Conservation (phyloP, 148 eudicot genomes). For the Rhododendron kiyosumense region DNA sequence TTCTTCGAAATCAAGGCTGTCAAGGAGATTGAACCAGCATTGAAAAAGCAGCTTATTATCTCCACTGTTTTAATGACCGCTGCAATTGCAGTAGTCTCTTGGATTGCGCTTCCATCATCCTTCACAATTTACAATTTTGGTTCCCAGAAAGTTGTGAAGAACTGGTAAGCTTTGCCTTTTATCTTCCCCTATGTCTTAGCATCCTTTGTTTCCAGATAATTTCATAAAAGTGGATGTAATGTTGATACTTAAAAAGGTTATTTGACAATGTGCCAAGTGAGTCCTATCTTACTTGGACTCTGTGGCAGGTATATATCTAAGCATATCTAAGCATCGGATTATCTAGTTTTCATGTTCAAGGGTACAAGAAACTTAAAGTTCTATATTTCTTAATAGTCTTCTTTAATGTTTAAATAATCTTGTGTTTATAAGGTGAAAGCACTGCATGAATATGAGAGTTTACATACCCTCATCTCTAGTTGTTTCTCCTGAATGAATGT, state of each 20-base stretch:
- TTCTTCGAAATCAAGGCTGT: constrained; percentile 71
- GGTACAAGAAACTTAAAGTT: neutral
- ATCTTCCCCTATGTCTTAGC: neutral
- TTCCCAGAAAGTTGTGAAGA: constrained; percentile 65
- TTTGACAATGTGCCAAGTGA: neutral
- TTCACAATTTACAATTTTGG: constrained; percentile 85
- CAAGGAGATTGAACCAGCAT: constrained; percentile 68
- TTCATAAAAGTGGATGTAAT: constrained; percentile 14
- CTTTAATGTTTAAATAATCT: neutral
- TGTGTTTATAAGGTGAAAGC: neutral
- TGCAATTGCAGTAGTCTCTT: constrained; percentile 61
- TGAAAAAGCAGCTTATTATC: constrained; percentile 75
- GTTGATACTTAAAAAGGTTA: constrained; percentile 10
- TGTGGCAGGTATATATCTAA: neutral
- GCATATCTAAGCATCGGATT: neutral
- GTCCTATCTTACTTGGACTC: neutral
- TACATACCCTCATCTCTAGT: neutral
- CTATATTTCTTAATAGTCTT: neutral
- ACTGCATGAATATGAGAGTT: neutral
- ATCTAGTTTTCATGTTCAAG: neutral
- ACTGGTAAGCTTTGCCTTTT: constrained; percentile 44
- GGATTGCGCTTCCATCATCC: constrained; percentile 64
- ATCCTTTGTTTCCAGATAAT: neutral
- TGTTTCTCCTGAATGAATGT: neutral
- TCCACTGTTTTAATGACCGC: constrained; percentile 74